Base-by-base conservation (phyloP, 306 rosid genomes). In the Quercus gilva region DNA sequence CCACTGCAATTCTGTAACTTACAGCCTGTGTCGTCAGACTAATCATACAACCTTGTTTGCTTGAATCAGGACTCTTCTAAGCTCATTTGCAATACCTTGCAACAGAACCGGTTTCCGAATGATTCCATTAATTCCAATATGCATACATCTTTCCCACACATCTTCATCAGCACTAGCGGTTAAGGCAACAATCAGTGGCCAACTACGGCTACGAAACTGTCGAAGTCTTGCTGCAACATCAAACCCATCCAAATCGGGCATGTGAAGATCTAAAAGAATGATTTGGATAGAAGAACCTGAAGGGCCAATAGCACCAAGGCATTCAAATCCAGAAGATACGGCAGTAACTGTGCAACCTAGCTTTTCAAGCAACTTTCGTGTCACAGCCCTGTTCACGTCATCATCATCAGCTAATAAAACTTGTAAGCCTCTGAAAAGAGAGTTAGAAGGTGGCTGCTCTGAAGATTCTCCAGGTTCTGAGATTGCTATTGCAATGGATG, bases 381-480 rank as follows among this genome's bases (percentile, higher is more conserved):
- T 96, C 77, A 96, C 99, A 5, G 88, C 97, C 79, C 99, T 87
- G 90, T 96, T 96, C 84, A 93, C 86, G 65, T 96, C 92, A n/a
- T 96, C 97, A 8, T 80, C 87, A 81, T 96, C 99, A 0, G 89
- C 97, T 77, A 96, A 74, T 49, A 93, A 77, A 65, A 96, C 93
- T 84, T 89, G 96, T 84, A 93, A 86, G 67, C 93, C 91, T 70
- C 87, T 80, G 82, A 96, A 84, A 79, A 91, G 41, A 43, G 98
- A 88, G 81, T 96, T 89, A 61, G 99, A 93, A 61, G 78, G 72
- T 1, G 83, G 76, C 26, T 71, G 89, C 31, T 91, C 98, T 3
- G 92, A 91, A 31, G 91, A 87, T 71, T 86, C 93, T 78, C 97
- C 95, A 8, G 95, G 89, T 64, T 95, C 99, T 0, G 97, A 78